phyloP scores from a whole-genome alignment of 208 protist genomes.

The Crithidia bombi region DNA sequence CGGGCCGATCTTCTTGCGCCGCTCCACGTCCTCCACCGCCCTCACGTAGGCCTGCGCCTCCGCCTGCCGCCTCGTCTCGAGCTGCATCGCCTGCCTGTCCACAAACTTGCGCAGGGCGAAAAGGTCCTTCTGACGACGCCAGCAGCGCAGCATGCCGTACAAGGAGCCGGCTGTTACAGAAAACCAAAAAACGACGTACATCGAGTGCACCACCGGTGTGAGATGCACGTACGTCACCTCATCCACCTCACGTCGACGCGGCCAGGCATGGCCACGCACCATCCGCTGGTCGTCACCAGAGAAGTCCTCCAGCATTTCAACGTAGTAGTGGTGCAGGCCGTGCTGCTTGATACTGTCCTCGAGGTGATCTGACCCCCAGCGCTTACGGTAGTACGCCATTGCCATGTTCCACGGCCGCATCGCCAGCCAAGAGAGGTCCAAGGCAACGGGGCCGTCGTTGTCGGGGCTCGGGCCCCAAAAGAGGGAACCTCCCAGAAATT shows the following conservation, averaged over 20 bases:
- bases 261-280: slow-evolving; percentile 77
- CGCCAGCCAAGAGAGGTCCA: slow-evolving; percentile 79
- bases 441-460: slow-evolving; percentile 74
- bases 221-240: slow-evolving; percentile 88
- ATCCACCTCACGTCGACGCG: slow-evolving; percentile 70
- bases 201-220: slow-evolving; percentile 83
- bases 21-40: slow-evolving; percentile 72
- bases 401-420: slow-evolving; percentile 84
- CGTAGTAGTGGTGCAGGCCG: slow-evolving; percentile 80
- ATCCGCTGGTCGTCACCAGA: slow-evolving; percentile 88
- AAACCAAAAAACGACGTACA: slow-evolving; percentile 91
- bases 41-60: slow-evolving; percentile 74
- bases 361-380: slow-evolving; percentile 51
- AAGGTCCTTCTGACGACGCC: slow-evolving; percentile 70
- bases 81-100: slow-evolving; percentile 47
- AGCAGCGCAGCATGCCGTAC: slow-evolving; percentile 83
- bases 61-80: slow-evolving; percentile 65
- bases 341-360: slow-evolving; percentile 46
- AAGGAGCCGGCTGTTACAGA: slow-evolving; percentile 75
- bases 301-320: slow-evolving; percentile 90
- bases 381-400: slow-evolving; percentile 67
- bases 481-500: slow-evolving; percentile 63
- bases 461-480: slow-evolving; percentile 61
- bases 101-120: slow-evolving; percentile 65
- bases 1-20: slow-evolving; percentile 44